phyloP scores from a whole-genome alignment of 495 filamentous ascomycete genomes.

The Lophium mytilinum region DNA sequence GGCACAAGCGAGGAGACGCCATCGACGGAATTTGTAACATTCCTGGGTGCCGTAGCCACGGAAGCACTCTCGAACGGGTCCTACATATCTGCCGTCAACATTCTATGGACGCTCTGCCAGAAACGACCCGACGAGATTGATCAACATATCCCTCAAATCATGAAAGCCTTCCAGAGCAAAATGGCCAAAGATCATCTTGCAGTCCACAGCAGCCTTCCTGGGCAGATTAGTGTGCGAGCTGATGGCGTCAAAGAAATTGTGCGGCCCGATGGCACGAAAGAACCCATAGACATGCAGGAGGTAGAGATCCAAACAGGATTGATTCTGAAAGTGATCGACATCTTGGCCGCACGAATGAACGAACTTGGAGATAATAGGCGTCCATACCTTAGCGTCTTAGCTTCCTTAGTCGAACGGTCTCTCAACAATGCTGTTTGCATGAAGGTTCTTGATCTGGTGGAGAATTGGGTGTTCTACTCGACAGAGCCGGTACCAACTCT shows the following conservation, averaged over 20 bases:
- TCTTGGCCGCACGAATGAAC: slow-evolving; percentile 85
- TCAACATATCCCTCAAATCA: slow-evolving; percentile 73
- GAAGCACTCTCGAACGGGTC: slow-evolving; percentile 71
- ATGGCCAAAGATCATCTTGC: slow-evolving; percentile 89
- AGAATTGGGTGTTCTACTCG: slow-evolving; percentile 88
- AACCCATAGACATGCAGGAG: slow-evolving; percentile 63
- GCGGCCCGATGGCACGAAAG: slow-evolving; percentile 33
- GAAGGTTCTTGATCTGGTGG: slow-evolving; percentile 91
- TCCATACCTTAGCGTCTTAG: slow-evolving; percentile 89
- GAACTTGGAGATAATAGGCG: slow-evolving; percentile 84
- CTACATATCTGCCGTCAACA: slow-evolving; percentile 79
- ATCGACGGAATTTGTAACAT: slow-evolving; percentile 71
- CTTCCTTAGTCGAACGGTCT: slow-evolving; percentile 90
- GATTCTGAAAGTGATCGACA: slow-evolving; percentile 88
- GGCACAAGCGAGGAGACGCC: slow-evolving; percentile 59
- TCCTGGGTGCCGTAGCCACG: slow-evolving; percentile 70
- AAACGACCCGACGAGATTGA: slow-evolving; percentile 79
- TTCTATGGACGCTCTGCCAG: slow-evolving; percentile 82
- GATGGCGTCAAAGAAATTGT: slow-evolving; percentile 12
- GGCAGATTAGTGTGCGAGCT: neutral
- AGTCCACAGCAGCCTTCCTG: slow-evolving; percentile 19
- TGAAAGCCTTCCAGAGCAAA: slow-evolving; percentile 91
- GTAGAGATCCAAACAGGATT: slow-evolving; percentile 76
- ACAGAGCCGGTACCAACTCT: slow-evolving; percentile 89
- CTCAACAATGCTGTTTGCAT: slow-evolving; percentile 73